These are phyloP conservation scores for Pichia ethanolica DNA, from an alignment of 805 yeast species.

Conservation along the genomic window DNA sequence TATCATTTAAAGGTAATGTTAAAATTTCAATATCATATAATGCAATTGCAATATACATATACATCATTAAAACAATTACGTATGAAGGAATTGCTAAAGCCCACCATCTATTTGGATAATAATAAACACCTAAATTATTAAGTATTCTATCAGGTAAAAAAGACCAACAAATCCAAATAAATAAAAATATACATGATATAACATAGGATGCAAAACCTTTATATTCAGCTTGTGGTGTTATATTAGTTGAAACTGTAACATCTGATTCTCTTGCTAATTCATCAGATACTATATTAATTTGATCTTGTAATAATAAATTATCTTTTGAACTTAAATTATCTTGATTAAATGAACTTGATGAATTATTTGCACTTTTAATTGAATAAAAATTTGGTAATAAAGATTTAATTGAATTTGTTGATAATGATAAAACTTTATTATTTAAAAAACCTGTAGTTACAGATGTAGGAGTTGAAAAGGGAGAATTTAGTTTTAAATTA, in stretches of 20 bases:
- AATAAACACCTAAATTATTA: conserved; percentile 51
- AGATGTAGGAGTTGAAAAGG: not conserved
- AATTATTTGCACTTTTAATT: conserved; percentile 17
- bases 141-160: conserved; percentile 55
- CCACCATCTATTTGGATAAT: conserved; percentile 91
- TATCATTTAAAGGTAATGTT: conserved; percentile 51
- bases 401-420: conserved; percentile 27
- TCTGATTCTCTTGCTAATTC: conserved; percentile 58
- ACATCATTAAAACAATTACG: conserved; percentile 63
- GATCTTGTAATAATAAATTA: not conserved
- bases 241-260: conserved; percentile 50
- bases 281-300: conserved; percentile 33
- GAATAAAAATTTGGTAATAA: conserved; percentile 25
- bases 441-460: conserved; percentile 13
- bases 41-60: conserved; percentile 61
- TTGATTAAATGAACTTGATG: conserved; percentile 6
- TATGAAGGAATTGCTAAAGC: conserved; percentile 70
- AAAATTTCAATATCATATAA: conserved; percentile 70
- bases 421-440: conserved; percentile 24
- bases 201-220: conserved; percentile 82
- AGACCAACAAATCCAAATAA: conserved; percentile 67
- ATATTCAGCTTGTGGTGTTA: conserved; percentile 65
- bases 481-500: not conserved
- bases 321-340: not conserved
- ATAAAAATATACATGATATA: conserved; percentile 48